phyloP scores from a whole-genome alignment of 1,139 yeast genomes.

The Trichomonascaceae sp. region DNA sequence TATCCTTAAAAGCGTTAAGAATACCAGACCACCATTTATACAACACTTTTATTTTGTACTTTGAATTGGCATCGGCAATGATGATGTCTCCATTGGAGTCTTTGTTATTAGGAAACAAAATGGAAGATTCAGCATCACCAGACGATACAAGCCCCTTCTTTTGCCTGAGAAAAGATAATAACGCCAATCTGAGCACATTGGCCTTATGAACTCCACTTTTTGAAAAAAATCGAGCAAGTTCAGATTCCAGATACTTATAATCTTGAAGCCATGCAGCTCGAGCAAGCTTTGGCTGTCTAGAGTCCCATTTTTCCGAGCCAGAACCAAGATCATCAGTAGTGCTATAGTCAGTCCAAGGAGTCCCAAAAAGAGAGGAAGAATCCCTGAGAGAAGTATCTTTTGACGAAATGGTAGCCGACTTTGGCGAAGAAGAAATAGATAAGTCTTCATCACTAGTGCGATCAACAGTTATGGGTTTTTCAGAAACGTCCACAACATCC shows the following conservation, averaged over 20 bases:
- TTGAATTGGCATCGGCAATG: slow-evolving; percentile 26
- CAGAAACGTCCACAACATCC: neutral
- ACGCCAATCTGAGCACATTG: slow-evolving; percentile 56
- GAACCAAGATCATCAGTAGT: slow-evolving; percentile 3
- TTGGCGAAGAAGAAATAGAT: slow-evolving; percentile 7
- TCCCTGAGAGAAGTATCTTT: neutral
- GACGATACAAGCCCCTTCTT: slow-evolving; percentile 23
- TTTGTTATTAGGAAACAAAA: slow-evolving; percentile 13
- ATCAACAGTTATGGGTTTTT: neutral
- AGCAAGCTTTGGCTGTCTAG: neutral
- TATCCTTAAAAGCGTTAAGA: slow-evolving; percentile 38
- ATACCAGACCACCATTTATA: slow-evolving; percentile 64
- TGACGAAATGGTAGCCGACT: slow-evolving; percentile 8
- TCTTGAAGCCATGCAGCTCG: slow-evolving; percentile 14
- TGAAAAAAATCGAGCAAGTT: slow-evolving; percentile 30
- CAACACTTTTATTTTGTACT: slow-evolving; percentile 34
- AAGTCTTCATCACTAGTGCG: slow-evolving; percentile 3
- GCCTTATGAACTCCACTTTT: slow-evolving; percentile 54
- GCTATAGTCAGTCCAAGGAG: neutral
- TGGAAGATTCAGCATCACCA: slow-evolving; percentile 27
- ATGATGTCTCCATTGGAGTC: slow-evolving; percentile 33
- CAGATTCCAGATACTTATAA: slow-evolving; percentile 24
- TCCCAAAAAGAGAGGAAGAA: slow-evolving; percentile 2
- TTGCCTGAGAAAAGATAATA: slow-evolving; percentile 59
- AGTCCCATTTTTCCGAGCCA: neutral